A percentile compares a stretch with the other conserved stretches of the same genome.
phyloP scores from a whole-genome alignment of 495 filamentous ascomycete genomes.

The Bryoglossum gracile region DNA sequence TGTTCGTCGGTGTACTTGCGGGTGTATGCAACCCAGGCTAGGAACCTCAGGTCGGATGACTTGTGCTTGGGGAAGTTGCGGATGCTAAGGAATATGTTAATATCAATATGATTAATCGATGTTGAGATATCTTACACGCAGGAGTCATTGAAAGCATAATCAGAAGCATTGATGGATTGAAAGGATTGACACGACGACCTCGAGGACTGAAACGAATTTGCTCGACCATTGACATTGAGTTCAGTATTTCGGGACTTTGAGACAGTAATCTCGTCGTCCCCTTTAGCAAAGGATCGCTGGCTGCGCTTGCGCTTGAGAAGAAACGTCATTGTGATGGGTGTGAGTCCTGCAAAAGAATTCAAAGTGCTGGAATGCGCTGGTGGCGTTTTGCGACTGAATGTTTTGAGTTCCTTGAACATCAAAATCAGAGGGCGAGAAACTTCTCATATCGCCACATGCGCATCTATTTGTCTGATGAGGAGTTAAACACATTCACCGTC shows the following conservation, averaged over 20 bases:
- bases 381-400: too few relatives aligned
- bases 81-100: slow-evolving; percentile 9
- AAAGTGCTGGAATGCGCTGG: slow-evolving; percentile 1
- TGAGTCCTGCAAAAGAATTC: too few relatives aligned
- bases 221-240: background rate
- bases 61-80: slow-evolving; percentile 26
- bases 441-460: slow-evolving; percentile 8
- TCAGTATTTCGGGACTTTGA: background rate
- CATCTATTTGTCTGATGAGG: background rate
- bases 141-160: slow-evolving; percentile 21
- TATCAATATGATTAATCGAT: background rate
- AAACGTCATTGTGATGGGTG: too few relatives aligned
- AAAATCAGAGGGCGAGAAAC: background rate
- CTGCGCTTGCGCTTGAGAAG: slow-evolving; percentile 15
- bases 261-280: slow-evolving; percentile 17
- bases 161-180: slow-evolving; percentile 2
- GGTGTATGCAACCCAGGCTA: slow-evolving; percentile 26
- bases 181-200: slow-evolving; percentile 6
- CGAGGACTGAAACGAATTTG: slow-evolving; percentile 3
- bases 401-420: background rate
- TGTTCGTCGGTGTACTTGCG: slow-evolving; percentile 20
- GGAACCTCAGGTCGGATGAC: slow-evolving; percentile 21
- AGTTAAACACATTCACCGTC: background rate
- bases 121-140: slow-evolving; percentile 20
- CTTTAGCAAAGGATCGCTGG: slow-evolving; percentile 13